Evolutionary conservation across 192 early-diverging fungal species (phyloP), one percentile per base, ranked within the genome.

Genomic region (Coemansia sp.): DNA sequence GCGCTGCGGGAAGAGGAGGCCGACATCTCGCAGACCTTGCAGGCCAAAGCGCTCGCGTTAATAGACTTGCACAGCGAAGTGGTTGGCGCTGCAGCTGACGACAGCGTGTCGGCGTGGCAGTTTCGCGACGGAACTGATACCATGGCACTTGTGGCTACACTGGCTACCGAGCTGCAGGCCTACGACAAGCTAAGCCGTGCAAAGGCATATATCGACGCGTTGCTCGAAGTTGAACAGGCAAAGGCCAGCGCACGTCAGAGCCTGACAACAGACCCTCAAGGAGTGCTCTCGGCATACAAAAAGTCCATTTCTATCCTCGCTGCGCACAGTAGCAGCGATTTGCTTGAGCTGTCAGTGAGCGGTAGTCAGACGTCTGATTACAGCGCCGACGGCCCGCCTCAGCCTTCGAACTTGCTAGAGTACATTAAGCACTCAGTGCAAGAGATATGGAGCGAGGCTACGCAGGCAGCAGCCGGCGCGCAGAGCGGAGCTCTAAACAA

Each of bases 31-130:
- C 39, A 62, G 6, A 7, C 42, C 1, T 56, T 71, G 24, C 62
- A 59, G 22, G 45, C 24, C 36, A 66, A 69, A n/a, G 69, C 78
- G 25, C 49, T 71, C 1, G 46, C 45, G 11, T 66, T 81, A 17
- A 68, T 76, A 35, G 64, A 71, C 64, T 20, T 82, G 39, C 79
- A 76, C 60, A 73, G 73, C 74, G 39, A 69, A 6, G 63, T 76
- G 17, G 79, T 73, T 15, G 73, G 70, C 19, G 47, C 54, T 4
- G 17, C 73, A 8, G 56, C 59, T 2, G 66, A 75, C 46, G 69
- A 71, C 10, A 42, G 11, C 47, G 69, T 62, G 4, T 76, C 74
- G n/a, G 59, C 69, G 11, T 76, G 74, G 79, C 73, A 76, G 60
- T 82, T 82, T 43, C 66, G 73, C 64, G 73, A 82, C 41, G 70